Percentiles rank a stretch among this genome's conserved stretches.
phyloP scores from a whole-genome alignment of 2,329 filamentous ascomycete species.

The Curvularia eragrostidis region DNA sequence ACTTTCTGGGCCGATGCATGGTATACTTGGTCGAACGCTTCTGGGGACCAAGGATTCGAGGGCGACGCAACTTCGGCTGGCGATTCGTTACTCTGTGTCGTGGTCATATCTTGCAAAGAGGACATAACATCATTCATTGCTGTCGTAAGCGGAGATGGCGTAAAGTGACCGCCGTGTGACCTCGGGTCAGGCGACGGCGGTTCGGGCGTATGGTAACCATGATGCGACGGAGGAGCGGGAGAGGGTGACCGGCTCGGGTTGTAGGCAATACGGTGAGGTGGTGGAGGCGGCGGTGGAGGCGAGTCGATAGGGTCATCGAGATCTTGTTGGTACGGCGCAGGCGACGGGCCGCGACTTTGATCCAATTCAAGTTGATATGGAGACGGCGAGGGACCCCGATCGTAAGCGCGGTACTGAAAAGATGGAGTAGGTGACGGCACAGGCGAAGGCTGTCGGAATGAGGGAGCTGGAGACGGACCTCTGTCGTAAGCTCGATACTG shows the following conservation, averaged over 20 bases:
- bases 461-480: constrained; percentile 42
- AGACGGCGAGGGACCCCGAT: constrained; percentile 52
- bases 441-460: constrained; percentile 36
- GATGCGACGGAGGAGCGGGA: constrained; percentile 39
- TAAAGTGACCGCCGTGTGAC: constrained; percentile 56
- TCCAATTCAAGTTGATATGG: constrained; percentile 27
- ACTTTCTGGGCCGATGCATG: constrained; percentile 49
- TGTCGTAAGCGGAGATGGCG: constrained; percentile 88
- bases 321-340: constrained; percentile 12
- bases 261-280: constrained; percentile 72
- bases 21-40: constrained; percentile 73
- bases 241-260: constrained; percentile 51
- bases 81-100: constrained; percentile 60
- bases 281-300: constrained; percentile 84
- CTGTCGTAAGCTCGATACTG: constrained; percentile 34
- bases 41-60: constrained; percentile 85
- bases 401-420: constrained; percentile 46
- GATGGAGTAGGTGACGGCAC: constrained; percentile 44
- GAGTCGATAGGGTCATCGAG: constrained; percentile 53
- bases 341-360: constrained; percentile 1
- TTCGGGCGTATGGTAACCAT: constrained; percentile 65
- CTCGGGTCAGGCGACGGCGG: constrained; percentile 68
- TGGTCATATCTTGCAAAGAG: constrained; percentile 84
- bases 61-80: constrained; percentile 64
- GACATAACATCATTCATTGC: constrained; percentile 99